Percentiles rank a stretch among this genome's conserved stretches.
phyloP scores from a whole-genome alignment of 257 asterid species.

The Plectranthus barbatus region DNA sequence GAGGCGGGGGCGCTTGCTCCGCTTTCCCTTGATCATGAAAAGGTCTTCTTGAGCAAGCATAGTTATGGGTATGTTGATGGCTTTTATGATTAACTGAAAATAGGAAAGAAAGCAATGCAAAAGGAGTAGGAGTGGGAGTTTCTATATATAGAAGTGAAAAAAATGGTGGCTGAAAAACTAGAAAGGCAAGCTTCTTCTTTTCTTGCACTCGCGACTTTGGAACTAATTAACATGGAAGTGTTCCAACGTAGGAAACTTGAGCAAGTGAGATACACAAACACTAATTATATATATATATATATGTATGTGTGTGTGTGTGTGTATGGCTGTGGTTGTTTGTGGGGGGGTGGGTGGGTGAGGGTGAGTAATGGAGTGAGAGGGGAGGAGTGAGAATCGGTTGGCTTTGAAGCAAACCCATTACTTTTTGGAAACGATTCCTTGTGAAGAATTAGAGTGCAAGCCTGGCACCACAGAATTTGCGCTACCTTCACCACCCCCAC shows the following conservation, averaged over 20 bases:
- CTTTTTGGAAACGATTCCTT: constrained; percentile 69
- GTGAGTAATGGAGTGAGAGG: neutral
- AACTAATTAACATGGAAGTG: constrained; percentile 16
- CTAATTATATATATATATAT: neutral
- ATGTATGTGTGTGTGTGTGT: neutral
- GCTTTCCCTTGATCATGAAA: constrained; percentile 44
- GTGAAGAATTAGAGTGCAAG: constrained; percentile 93
- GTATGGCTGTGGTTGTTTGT: too few relatives aligned
- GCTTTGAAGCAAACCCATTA: constrained; percentile 85
- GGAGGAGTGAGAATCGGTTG: constrained; percentile 62
- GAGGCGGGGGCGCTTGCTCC: constrained; percentile 58
- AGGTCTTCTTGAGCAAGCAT: constrained; percentile 41
- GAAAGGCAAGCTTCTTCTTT: constrained; percentile 19
- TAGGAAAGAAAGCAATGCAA: neutral
- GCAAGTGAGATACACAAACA: constrained; percentile 23
- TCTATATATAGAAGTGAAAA: constrained; percentile 17
- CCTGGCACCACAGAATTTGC: constrained; percentile 80
- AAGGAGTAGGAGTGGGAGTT: neutral
- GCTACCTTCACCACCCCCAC: constrained; percentile 45
- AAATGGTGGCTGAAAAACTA: neutral
- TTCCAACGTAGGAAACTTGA: constrained; percentile 28
- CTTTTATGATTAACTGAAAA: neutral
- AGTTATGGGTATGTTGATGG: neutral
- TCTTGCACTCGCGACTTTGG: constrained; percentile 22
- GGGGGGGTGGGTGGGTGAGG: too few relatives aligned